Base-by-base conservation (phyloP, 345 rosid genomes). In the Mercurialis annua region DNA sequence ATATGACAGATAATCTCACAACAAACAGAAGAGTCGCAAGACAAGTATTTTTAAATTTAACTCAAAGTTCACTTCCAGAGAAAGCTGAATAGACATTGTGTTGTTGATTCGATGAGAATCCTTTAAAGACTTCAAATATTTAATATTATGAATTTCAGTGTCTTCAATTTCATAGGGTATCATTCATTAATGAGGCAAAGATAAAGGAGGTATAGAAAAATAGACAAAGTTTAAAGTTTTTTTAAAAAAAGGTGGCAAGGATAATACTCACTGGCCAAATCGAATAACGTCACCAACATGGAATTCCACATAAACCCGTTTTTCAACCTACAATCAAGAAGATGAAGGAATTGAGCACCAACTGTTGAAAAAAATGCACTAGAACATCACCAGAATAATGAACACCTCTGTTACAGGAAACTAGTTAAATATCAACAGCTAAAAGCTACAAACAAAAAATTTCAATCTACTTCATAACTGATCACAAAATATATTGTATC, bases 281-380 rank as follows among this genome's bases (percentile, higher is more conserved):
- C 92, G 96, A 70, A 89, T 80, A 71, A 91, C 90, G 79, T 88
- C 98, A 69, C 99, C 98, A 70, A 91, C 98, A 64, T 76, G 85
- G 70, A 91, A 77, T 70, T 88, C 90, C 66, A 84, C 88, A 69
- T 83, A 84, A 76, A 79, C 82, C 48, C 76, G 77, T 80, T 77
- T 82, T 66, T 88, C 81, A 62, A 87, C 89, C 97, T 91, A 76
- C 30, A 60, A 18, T 26, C 40, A 46, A 56, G 21, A 71, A 40
- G 14, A 49, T 18, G 4, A 42, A 59, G 44, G 48, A 30, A 10
- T 10, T 21, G 26, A 64, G 21, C 23, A 31, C 23, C 36, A 18
- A 46, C 51, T 11, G 46, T 4, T 27, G n/a, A 10, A 2, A 40
- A 20, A 49, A 71, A 52, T 52, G 36, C 36, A 51, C 16, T 23